Evolutionary conservation across 2,329 filamentous ascomycete genomes (phyloP).

Genomic region (Juglanconis juglandina): DNA sequence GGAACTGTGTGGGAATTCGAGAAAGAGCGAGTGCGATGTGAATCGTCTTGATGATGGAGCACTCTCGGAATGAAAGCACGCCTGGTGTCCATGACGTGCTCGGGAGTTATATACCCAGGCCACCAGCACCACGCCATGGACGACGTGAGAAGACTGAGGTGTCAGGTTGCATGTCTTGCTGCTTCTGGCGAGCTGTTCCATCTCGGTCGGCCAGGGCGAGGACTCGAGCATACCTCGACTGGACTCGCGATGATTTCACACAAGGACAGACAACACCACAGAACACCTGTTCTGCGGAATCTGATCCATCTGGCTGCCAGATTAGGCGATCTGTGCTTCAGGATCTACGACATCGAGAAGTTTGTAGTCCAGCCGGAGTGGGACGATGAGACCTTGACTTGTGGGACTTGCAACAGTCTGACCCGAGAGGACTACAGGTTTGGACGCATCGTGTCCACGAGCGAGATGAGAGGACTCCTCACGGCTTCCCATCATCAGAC

Average conservation of each 20-base stretch:
- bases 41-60: background rate
- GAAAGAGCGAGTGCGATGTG: background rate
- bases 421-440: background rate
- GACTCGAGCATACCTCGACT: background rate
- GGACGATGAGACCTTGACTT: conserved; percentile 8
- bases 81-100: conserved; percentile 8
- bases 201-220: background rate
- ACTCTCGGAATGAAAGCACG: background rate
- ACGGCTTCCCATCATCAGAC: too few species aligned
- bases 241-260: background rate
- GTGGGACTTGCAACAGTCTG: conserved; percentile 11
- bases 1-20: background rate
- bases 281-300: background rate
- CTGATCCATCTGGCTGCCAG: background rate
- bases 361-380: background rate
- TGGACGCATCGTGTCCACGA: background rate
- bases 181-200: background rate
- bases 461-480: background rate
- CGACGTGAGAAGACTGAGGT: background rate
- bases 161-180: background rate
- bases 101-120: conserved; percentile 3
- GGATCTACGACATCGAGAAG: background rate
- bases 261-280: background rate
- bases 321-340: conserved; percentile 5
- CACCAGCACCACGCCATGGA: background rate